These are phyloP conservation scores for Asterophora lycoperdoides DNA, from an alignment of 768 basidiomycete genomes.

Conservation along the genomic window DNA sequence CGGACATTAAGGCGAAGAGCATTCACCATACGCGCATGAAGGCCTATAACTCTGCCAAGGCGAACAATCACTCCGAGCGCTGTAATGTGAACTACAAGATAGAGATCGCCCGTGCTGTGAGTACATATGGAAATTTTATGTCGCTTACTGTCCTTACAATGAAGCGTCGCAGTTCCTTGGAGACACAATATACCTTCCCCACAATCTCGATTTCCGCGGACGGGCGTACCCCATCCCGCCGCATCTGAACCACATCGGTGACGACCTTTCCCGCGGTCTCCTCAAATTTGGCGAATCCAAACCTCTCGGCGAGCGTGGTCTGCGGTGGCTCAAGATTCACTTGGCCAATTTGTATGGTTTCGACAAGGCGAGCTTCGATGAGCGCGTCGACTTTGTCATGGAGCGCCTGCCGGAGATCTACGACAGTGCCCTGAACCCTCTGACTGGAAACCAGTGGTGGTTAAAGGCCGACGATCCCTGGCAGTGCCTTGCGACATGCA, in stretches of 20 bases:
- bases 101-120: slow-evolving; percentile 88
- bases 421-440: slow-evolving; percentile 78
- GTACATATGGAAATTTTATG: slow-evolving; percentile 22
- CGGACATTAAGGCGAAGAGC: slow-evolving; percentile 52
- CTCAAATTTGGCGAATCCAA: slow-evolving; percentile 78
- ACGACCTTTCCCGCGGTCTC: slow-evolving; percentile 87
- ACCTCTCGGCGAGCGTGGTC: slow-evolving; percentile 76
- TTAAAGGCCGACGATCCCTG: slow-evolving; percentile 89
- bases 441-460: slow-evolving; percentile 86
- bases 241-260: slow-evolving; percentile 92
- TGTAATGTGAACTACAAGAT: slow-evolving; percentile 96
- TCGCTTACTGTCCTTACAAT: slow-evolving; percentile 5
- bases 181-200: slow-evolving; percentile 88
- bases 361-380: slow-evolving; percentile 93
- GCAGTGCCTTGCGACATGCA: slow-evolving; percentile 93
- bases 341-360: slow-evolving; percentile 88
- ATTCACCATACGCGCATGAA: slow-evolving; percentile 55
- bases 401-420: slow-evolving; percentile 71
- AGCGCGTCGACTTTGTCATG: slow-evolving; percentile 78
- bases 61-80: slow-evolving; percentile 84
- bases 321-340: slow-evolving; percentile 96
- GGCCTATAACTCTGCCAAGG: slow-evolving; percentile 51
- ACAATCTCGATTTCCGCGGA: slow-evolving; percentile 97
- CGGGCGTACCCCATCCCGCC: slow-evolving; percentile 96
- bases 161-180: slow-evolving; percentile 62